A percentile compares a stretch with the other conserved stretches of the same genome.
phyloP scores from a whole-genome alignment of 257 asterid genomes.

The Handroanthus guayacan region DNA sequence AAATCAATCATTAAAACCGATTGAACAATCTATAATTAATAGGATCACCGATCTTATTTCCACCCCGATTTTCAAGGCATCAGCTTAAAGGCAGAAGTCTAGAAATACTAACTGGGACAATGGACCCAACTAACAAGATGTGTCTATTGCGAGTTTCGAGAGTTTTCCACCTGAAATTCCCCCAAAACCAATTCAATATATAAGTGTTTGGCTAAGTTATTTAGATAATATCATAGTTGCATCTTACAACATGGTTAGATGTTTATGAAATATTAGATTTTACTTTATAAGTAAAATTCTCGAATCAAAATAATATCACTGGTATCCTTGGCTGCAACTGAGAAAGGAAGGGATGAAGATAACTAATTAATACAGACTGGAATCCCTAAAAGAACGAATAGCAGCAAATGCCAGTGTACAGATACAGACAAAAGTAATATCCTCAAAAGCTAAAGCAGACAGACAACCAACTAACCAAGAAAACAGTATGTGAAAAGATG shows the following conservation, averaged over 20 bases:
- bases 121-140: background rate
- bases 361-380: background rate
- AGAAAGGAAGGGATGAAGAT: background rate
- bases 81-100: background rate
- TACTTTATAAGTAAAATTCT: no score
- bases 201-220: no score
- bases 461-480: no score
- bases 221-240: no score
- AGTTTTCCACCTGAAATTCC: background rate
- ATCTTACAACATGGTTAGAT: no score
- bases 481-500: slow-evolving; percentile 16
- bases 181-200: background rate
- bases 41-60: no score
- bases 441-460: slow-evolving; percentile 17
- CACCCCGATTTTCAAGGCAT: no score
- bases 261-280: no score
- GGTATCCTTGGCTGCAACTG: background rate
- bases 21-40: no score
- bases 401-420: slow-evolving; percentile 3
- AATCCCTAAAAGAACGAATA: slow-evolving; percentile 1
- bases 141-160: background rate
- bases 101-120: background rate
- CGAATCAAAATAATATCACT: background rate
- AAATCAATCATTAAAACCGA: no score
- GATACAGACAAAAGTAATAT: slow-evolving; percentile 1